These are phyloP conservation scores for Tricholoma sp. DNA, from an alignment of 768 basidiomycete species.

Conservation along the genomic window DNA sequence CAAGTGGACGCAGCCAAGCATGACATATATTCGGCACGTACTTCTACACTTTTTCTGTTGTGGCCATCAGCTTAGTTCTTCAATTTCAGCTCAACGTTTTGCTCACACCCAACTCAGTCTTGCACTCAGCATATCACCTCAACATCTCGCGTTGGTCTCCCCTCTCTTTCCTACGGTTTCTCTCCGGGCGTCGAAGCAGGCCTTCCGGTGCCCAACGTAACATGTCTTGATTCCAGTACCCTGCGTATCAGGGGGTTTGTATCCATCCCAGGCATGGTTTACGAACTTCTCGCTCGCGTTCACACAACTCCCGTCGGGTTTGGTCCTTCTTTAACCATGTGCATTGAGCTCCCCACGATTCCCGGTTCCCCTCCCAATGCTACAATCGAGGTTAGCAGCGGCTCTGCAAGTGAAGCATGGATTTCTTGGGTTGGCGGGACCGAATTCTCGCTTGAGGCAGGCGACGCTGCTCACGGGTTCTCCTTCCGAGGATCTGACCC, in stretches of 20 bases:
- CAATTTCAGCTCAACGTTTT: conserved; percentile 39
- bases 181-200: conserved; percentile 39
- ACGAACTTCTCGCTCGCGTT: conserved; percentile 57
- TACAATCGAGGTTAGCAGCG: conserved; percentile 38
- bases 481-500: conserved; percentile 65
- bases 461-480: conserved; percentile 48
- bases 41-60: background rate
- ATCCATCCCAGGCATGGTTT: conserved; percentile 52
- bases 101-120: conserved; percentile 58
- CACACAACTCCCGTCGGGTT: conserved; percentile 11
- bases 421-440: conserved; percentile 74
- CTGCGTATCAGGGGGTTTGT: conserved; percentile 50
- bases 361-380: conserved; percentile 34
- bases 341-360: conserved; percentile 26
- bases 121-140: conserved; percentile 54
- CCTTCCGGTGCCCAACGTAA: conserved; percentile 53
- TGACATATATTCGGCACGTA: conserved; percentile 44
- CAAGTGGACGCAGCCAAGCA: conserved; percentile 51
- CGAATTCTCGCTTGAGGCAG: conserved; percentile 60
- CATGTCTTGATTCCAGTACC: conserved; percentile 53
- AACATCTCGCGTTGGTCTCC: conserved; percentile 23
- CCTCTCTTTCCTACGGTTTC: conserved; percentile 43
- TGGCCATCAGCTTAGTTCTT: background rate
- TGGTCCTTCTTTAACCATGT: conserved; percentile 18
- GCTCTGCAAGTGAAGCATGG: conserved; percentile 48